A percentile compares a stretch with the other conserved stretches of the same genome.
Evolutionary conservation across 495 filamentous ascomycete species (phyloP).

Genomic region (Neurospora intermedia): DNA sequence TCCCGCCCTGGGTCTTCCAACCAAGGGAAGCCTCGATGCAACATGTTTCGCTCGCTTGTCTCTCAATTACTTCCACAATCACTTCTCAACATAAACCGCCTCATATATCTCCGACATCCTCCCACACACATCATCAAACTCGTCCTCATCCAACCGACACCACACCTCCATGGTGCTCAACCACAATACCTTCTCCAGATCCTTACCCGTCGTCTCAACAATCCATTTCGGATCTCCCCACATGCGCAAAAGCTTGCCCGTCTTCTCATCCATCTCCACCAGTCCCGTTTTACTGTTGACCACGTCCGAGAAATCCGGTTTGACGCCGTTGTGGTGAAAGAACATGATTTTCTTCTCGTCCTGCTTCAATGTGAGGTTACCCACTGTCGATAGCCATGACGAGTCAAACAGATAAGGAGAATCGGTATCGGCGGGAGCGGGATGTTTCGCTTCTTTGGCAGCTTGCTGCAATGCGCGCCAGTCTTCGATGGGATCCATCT

Average conservation of each 20-base stretch:
- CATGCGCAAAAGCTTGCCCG: constrained; percentile 11
- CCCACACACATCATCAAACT: constrained; percentile 5
- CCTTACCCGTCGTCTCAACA: constrained; percentile 26
- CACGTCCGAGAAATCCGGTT: constrained; percentile 36
- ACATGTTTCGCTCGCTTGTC: background rate
- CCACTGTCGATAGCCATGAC: background rate
- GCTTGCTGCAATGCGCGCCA: constrained; percentile 12
- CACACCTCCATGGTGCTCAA: constrained; percentile 35
- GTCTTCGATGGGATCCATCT: constrained; percentile 18
- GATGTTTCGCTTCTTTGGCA: background rate
- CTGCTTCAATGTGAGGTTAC: constrained; percentile 1
- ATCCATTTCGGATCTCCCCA: constrained; percentile 24
- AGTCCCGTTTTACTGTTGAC: background rate
- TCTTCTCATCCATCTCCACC: constrained; percentile 3
- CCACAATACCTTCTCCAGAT: constrained; percentile 44
- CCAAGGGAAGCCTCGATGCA: background rate
- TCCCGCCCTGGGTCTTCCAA: background rate
- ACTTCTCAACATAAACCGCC: constrained; percentile 2
- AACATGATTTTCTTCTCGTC: constrained; percentile 34
- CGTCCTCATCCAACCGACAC: constrained; percentile 11
- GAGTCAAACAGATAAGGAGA: constrained; percentile 4
- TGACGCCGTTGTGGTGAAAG: constrained; percentile 45
- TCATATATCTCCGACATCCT: constrained; percentile 6
- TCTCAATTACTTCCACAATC: background rate
- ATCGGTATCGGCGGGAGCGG: background rate